Percentiles rank a stretch among this genome's conserved stretches.
These are phyloP conservation scores for Aspergillus bertholletiae DNA, from an alignment of 495 filamentous ascomycete genomes.

Conservation along the genomic window DNA sequence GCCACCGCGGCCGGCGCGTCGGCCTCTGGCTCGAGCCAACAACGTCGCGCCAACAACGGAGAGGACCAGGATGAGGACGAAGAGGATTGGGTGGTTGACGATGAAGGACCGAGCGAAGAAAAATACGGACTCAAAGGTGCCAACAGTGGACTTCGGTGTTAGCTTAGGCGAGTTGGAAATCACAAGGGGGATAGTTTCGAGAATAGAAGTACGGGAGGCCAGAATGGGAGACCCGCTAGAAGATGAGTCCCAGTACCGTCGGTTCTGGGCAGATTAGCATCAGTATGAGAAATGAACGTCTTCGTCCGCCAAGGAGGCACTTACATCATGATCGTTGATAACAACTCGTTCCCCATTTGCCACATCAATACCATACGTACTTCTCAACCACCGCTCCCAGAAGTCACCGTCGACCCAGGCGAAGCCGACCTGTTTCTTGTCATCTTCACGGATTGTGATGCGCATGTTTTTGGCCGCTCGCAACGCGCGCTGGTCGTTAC, in stretches of 20 bases:
- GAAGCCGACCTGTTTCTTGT: constrained; percentile 87
- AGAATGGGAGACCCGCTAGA: constrained; percentile 83
- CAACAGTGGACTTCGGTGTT: constrained; percentile 80
- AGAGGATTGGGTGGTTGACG: constrained; percentile 68
- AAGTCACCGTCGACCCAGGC: constrained; percentile 99
- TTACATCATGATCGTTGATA: constrained; percentile 96
- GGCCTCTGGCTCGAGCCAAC: constrained; percentile 32
- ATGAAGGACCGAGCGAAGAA: constrained; percentile 69
- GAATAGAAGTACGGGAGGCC: constrained; percentile 87
- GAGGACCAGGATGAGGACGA: constrained; percentile 57
- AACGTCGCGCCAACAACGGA: constrained; percentile 29
- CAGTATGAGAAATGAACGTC: neutral
- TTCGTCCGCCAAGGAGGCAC: constrained; percentile 23
- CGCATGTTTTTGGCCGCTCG: constrained; percentile 86
- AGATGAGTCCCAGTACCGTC: constrained; percentile 91
- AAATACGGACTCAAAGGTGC: constrained; percentile 70
- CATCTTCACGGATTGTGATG: constrained; percentile 81
- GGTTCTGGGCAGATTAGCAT: constrained; percentile 59
- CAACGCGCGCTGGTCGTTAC: constrained; percentile 82
- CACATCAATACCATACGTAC: constrained; percentile 87
- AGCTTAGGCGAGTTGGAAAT: constrained; percentile 73
- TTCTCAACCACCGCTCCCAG: constrained; percentile 95
- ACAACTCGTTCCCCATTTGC: constrained; percentile 85
- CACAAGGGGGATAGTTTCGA: constrained; percentile 86
- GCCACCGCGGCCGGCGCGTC: constrained; percentile 38